Percentiles rank a stretch among this genome's conserved stretches.
phyloP scores from a whole-genome alignment of 495 filamentous ascomycete species.

The Hyaloscypha bicolor region DNA sequence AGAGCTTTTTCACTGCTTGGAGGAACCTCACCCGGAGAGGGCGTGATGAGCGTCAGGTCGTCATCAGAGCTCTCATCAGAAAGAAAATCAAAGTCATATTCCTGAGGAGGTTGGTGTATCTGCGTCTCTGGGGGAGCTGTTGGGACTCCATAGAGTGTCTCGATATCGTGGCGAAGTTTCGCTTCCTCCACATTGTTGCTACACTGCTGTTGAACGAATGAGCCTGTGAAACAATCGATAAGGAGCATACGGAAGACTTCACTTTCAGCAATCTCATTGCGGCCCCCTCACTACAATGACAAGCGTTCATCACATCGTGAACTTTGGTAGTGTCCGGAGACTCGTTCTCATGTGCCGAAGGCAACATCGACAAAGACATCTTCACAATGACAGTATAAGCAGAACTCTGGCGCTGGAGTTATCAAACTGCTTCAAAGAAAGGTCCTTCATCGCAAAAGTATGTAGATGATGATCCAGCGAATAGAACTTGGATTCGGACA shows the following conservation, averaged over 20 bases:
- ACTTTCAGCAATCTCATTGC: slow-evolving; percentile 8
- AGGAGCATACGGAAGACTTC: slow-evolving; percentile 1
- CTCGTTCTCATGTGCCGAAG: not conserved
- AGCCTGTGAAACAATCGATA: too few relatives aligned
- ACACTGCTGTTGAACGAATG: too few relatives aligned
- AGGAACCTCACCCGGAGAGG: too few relatives aligned
- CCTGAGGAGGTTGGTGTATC: too few relatives aligned
- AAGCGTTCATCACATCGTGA: slow-evolving; percentile 11
- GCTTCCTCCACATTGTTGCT: too few relatives aligned
- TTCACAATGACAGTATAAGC: slow-evolving; percentile 7
- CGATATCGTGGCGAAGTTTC: too few relatives aligned
- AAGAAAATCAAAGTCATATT: too few relatives aligned
- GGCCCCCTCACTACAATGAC: slow-evolving; percentile 1
- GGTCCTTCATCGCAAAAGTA: slow-evolving; percentile 1
- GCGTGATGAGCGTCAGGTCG: too few relatives aligned
- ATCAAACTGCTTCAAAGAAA: not conserved
- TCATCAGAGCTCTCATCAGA: too few relatives aligned
- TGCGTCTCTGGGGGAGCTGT: too few relatives aligned
- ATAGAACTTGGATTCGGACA: slow-evolving; percentile 1
- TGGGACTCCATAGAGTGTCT: too few relatives aligned
- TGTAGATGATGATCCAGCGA: slow-evolving; percentile 8
- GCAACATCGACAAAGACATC: not conserved
- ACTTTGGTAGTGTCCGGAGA: not conserved
- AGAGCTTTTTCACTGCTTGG: too few relatives aligned
- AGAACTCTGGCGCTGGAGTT: slow-evolving; percentile 8